Base-by-base conservation (phyloP, 2,329 filamentous ascomycete genomes). In the Cladophialophora immunda region DNA sequence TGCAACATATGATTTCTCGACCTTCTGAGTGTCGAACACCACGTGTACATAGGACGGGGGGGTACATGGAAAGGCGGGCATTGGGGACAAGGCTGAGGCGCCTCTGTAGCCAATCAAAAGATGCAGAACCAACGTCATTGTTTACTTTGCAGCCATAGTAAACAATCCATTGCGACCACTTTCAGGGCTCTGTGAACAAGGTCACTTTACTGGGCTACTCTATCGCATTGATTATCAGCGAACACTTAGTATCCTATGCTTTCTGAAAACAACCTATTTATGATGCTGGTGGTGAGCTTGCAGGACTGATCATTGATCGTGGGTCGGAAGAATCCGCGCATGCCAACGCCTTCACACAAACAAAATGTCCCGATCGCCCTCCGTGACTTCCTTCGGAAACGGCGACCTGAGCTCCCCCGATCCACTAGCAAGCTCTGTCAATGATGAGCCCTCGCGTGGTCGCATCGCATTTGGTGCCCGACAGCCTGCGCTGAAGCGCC, bases 1-100 rank as follows among this genome's bases (percentile, higher is more conserved):
- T 74, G 80, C 80, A 60, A 81, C 78, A 4, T 83, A 81, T 72
- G 75, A 78, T 65, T 82, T 83, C 70, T 79, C 79, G 52, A 81
- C 76, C 58, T 72, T 78, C 45, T 80, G 73, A 74, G 34, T 32
- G 50, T 47, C 25, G 19, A 34, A 30, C 2, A 17, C 41, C 11
- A 27, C 9, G 50, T 27, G 19, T 17, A 29, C 9, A 9, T 19
- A 17, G 8, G 27, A 45, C 25, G 27, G 55, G n/a, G 8, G 17
- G 15, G 32, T 11, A 34, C 1, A 54, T 29, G 27, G 58, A 4
- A 38, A n/a, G 57, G 15, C 15, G 60, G 29, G 7, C n/a, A 15
- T 1, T 36, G 17, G 11, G 27, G 36, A 34, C 50, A 50, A 55
- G 56, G 50, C 45, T 50, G 54, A 25, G 36, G 45, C 17, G 36